Percentiles rank a stretch among this genome's conserved stretches.
Conservation (phyloP, 495 filamentous ascomycete species). For the Diplogelasinospora grovesii region DNA sequence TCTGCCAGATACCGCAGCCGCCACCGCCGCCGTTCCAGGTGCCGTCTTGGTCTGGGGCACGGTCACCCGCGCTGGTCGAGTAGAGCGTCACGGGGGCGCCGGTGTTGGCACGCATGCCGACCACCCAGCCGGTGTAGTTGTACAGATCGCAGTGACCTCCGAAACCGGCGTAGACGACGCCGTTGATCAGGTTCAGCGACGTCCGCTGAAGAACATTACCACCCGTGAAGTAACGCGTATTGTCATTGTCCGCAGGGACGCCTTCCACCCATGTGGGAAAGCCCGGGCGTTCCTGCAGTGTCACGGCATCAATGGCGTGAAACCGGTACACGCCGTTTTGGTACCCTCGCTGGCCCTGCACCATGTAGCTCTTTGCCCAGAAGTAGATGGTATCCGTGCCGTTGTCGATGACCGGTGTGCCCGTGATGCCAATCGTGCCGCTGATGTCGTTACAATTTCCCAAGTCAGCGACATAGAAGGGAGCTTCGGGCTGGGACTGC, state of each 20-base stretch:
- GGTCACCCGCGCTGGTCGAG: slow-evolving; percentile 7
- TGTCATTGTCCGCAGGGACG: slow-evolving; percentile 24
- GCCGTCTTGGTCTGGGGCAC: slow-evolving; percentile 15
- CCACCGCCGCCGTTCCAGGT: slow-evolving; percentile 17
- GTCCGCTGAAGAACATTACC: slow-evolving; percentile 30
- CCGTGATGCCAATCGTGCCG: slow-evolving; percentile 28
- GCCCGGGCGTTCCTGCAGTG: slow-evolving; percentile 24
- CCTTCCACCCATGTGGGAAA: slow-evolving; percentile 28
- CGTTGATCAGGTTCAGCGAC: slow-evolving; percentile 28
- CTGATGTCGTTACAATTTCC: slow-evolving; percentile 13
- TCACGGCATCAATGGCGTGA: slow-evolving; percentile 30
- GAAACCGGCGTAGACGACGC: slow-evolving; percentile 33
- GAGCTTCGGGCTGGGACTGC: slow-evolving; percentile 9
- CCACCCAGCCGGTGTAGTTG: slow-evolving; percentile 25
- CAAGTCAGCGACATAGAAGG: slow-evolving; percentile 15
- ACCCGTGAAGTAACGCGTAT: slow-evolving; percentile 27
- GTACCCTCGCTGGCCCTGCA: slow-evolving; percentile 20
- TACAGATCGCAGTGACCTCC: slow-evolving; percentile 30
- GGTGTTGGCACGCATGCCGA: slow-evolving; percentile 19
- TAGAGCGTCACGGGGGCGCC: slow-evolving; percentile 9
- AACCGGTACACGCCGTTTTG: slow-evolving; percentile 25
- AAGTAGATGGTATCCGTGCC: slow-evolving; percentile 33
- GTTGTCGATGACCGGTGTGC: slow-evolving; percentile 33
- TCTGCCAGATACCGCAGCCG: slow-evolving; percentile 15
- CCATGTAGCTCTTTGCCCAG: slow-evolving; percentile 34